Percentiles rank a stretch among this genome's conserved stretches.
Evolutionary conservation across 2,329 filamentous ascomycete genomes (phyloP).

Genomic region (Aspergillus oerlinghausenensis): DNA sequence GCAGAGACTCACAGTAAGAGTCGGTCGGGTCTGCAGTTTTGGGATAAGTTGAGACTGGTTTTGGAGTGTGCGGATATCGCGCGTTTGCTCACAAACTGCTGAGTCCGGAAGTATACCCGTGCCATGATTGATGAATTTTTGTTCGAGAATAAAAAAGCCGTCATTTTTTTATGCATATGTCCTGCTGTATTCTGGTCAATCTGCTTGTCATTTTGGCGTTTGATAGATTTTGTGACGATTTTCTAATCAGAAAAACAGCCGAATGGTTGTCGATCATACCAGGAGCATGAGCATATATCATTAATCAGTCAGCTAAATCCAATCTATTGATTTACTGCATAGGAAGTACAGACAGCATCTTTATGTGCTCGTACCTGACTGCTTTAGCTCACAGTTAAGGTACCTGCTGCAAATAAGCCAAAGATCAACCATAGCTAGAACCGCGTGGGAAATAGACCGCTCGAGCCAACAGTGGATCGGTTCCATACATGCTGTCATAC

Average conservation of each 20-base stretch:
- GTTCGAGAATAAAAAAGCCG: not conserved
- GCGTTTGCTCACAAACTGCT: not conserved
- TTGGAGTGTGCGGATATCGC: not conserved
- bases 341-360: not conserved
- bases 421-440: not conserved
- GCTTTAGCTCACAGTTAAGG: not conserved
- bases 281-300: not conserved
- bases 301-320: not conserved
- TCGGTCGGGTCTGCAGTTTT: slow-evolving; percentile 16
- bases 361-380: not conserved
- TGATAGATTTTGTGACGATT: not conserved
- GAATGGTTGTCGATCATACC: not conserved
- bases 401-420: not conserved
- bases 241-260: not conserved
- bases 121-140: not conserved
- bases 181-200: not conserved
- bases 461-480: not conserved
- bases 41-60: slow-evolving; percentile 7
- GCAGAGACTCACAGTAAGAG: slow-evolving; percentile 11
- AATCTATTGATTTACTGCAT: not conserved
- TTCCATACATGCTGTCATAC: not conserved
- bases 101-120: not conserved
- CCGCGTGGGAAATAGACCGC: not conserved
- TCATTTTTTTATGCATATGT: not conserved
- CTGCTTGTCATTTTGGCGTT: not conserved